A percentile compares a stretch with the other conserved stretches of the same genome.
phyloP scores from a whole-genome alignment of 176 grass and related monocot species.

The Lolium rigidum region DNA sequence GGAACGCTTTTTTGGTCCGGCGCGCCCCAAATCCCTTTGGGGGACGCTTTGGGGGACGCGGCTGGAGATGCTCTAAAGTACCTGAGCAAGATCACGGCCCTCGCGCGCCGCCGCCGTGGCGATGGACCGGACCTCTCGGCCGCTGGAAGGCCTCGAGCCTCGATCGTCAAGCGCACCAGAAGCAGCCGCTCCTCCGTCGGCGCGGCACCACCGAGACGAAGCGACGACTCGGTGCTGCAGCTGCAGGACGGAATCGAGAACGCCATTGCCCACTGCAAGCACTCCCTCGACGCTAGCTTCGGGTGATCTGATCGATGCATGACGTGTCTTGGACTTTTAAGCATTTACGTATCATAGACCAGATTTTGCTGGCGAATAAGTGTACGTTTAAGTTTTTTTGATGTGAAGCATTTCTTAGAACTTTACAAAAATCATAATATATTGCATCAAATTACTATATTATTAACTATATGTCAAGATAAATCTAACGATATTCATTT shows the following conservation, averaged over 20 bases:
- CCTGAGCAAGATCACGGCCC: conserved; percentile 12
- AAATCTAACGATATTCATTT: too few species aligned
- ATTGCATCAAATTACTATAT: too few species aligned
- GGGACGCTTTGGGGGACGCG: too few species aligned
- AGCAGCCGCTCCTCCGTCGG: not conserved
- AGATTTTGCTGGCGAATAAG: too few species aligned
- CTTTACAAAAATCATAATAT: too few species aligned
- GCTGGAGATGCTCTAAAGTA: too few species aligned
- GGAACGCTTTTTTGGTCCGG: too few species aligned
- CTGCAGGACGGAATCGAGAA: conserved; percentile 30
- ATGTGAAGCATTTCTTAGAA: too few species aligned
- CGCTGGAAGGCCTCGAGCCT: not conserved
- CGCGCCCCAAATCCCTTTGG: too few species aligned
- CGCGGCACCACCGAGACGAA: not conserved
- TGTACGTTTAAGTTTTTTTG: too few species aligned
- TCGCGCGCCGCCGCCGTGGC: not conserved
- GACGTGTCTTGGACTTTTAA: not conserved
- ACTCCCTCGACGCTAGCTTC: not conserved
- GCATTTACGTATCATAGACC: too few species aligned
- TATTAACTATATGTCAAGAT: too few species aligned
- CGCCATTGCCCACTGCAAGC: conserved; percentile 38
- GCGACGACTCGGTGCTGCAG: conserved; percentile 8
- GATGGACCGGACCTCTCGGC: not conserved
- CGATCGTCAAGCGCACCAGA: not conserved
- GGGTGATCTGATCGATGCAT: not conserved